Evolutionary conservation across 805 yeast species (phyloP).

Genomic region (Barnettozyma vustinii): DNA sequence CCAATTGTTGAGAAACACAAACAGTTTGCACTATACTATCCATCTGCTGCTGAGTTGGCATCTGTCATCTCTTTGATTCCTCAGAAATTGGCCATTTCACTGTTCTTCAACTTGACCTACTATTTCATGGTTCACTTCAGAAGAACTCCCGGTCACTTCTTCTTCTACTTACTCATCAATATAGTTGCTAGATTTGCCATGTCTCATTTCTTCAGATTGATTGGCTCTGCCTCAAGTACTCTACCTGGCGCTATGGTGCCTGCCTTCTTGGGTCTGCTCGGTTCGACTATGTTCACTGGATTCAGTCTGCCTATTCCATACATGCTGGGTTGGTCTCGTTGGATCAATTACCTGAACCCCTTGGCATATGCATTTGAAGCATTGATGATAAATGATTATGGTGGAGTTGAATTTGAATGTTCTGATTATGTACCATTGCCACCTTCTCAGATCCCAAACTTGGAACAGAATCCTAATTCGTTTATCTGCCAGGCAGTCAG

Average conservation of each 20-base stretch:
- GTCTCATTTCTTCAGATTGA: conserved; percentile 49
- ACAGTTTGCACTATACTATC: conserved; percentile 64
- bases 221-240: conserved; percentile 42
- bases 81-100: conserved; percentile 42
- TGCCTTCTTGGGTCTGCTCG: conserved; percentile 41
- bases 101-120: conserved; percentile 41
- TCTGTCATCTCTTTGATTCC: conserved; percentile 59
- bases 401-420: conserved; percentile 37
- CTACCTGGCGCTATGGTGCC: conserved; percentile 53
- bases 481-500: conserved; percentile 24
- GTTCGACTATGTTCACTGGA: conserved; percentile 47
- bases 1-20: conserved; percentile 68
- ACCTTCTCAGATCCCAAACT: conserved; percentile 3
- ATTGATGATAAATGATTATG: conserved; percentile 49
- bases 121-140: conserved; percentile 55
- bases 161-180: conserved; percentile 41
- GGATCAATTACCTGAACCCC: conserved; percentile 57
- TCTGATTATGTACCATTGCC: conserved; percentile 39
- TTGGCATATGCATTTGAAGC: conserved; percentile 51
- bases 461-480: conserved; percentile 24
- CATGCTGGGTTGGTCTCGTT: conserved; percentile 57
- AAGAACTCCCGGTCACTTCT: conserved; percentile 47
- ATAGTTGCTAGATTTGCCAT: conserved; percentile 39
- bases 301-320: conserved; percentile 50
- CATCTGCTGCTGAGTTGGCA: conserved; percentile 69